Evolutionary conservation across 1,284 basidiomycete genomes (phyloP).

Genomic region (Naganishia sp.): DNA sequence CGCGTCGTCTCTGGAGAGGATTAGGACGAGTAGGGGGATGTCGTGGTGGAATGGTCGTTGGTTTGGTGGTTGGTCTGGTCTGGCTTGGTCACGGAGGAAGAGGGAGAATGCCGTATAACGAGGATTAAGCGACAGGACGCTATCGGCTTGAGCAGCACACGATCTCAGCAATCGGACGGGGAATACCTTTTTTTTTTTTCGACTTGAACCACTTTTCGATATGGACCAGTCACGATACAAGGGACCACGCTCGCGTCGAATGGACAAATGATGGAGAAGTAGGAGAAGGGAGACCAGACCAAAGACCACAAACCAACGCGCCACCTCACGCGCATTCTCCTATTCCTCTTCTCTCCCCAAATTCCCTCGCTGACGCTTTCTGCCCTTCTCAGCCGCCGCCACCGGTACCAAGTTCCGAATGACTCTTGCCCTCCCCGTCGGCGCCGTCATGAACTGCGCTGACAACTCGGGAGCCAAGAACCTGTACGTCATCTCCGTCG

Average conservation of each 20-base stretch:
- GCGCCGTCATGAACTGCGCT: conserved; percentile 98
- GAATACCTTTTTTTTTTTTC: too few species aligned
- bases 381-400: conserved; percentile 48
- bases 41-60: background rate
- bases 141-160: background rate
- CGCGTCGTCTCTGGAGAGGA: background rate
- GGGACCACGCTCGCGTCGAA: background rate
- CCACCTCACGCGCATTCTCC: background rate
- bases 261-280: background rate
- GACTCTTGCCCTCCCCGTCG: conserved; percentile 89
- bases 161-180: background rate
- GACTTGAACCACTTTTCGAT: background rate
- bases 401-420: conserved; percentile 96
- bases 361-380: conserved; percentile 3
- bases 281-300: conserved; percentile 2
- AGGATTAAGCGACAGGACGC: background rate
- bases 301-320: background rate
- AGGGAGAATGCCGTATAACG: conserved; percentile 1
- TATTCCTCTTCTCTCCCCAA: background rate
- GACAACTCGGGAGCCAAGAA: conserved; percentile 99
- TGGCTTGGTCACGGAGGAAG: background rate
- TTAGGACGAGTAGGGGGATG: background rate
- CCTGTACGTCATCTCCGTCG: conserved; percentile 57
- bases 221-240: too few species aligned
- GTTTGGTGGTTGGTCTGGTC: background rate